Conservation (phyloP, 257 asterid species). For the Ilex aquifolium region DNA sequence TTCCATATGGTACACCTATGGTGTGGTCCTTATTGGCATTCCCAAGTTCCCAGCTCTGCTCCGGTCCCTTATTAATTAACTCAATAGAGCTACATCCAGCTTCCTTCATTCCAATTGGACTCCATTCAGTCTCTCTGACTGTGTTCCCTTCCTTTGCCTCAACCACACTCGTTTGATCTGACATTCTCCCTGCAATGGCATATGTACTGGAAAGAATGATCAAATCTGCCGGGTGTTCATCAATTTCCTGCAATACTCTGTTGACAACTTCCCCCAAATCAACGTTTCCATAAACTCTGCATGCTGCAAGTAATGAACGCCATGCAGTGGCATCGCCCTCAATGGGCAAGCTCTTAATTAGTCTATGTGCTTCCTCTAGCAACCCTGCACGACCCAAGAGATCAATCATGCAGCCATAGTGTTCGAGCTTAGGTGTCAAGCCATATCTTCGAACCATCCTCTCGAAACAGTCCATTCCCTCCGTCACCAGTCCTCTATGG, state of each 20-base stretch:
- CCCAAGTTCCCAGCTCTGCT: neutral
- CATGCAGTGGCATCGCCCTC: slow-evolving; percentile 55
- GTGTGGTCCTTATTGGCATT: too few species aligned
- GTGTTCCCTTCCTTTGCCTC: slow-evolving; percentile 16
- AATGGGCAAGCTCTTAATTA: slow-evolving; percentile 39
- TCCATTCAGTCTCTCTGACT: slow-evolving; percentile 16
- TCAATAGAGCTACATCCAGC: slow-evolving; percentile 44
- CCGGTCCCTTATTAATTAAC: neutral
- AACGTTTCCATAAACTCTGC: slow-evolving; percentile 50
- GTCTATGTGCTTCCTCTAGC: slow-evolving; percentile 43
- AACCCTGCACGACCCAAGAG: slow-evolving; percentile 58
- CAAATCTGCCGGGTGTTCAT: slow-evolving; percentile 45
- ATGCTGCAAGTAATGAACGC: slow-evolving; percentile 62
- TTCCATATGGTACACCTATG: too few species aligned
- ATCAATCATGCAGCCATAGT: slow-evolving; percentile 61
- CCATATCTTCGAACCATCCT: slow-evolving; percentile 47
- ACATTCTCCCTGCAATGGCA: slow-evolving; percentile 41
- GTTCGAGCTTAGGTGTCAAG: slow-evolving; percentile 47
- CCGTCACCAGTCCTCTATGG: slow-evolving; percentile 51
- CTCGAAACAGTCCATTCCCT: slow-evolving; percentile 37
- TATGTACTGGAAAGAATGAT: slow-evolving; percentile 35
- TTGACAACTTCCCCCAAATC: slow-evolving; percentile 44
- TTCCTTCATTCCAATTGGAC: slow-evolving; percentile 29
- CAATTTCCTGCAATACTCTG: slow-evolving; percentile 30
- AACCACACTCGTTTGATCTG: slow-evolving; percentile 10